A percentile compares a stretch with the other conserved stretches of the same genome.
Conservation (phyloP, 75 land plant genomes). For the Isoetes taiwanensis region DNA sequence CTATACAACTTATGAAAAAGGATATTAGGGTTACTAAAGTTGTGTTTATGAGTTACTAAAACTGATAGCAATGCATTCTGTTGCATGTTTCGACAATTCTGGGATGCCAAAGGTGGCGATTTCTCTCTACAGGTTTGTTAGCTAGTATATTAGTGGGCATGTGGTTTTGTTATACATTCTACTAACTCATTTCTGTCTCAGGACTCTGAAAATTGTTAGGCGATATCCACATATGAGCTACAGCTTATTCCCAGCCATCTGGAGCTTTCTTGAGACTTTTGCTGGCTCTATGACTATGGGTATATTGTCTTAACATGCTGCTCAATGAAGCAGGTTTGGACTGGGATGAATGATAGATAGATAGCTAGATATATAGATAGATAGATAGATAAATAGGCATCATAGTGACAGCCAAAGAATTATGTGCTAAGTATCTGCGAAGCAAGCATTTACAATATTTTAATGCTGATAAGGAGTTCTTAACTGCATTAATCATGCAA, state of each 20-base stretch:
- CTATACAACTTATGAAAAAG: no score
- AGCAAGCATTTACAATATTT: background rate
- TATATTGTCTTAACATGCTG: no score
- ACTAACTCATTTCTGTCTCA: conserved; percentile 16
- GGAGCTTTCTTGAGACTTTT: conserved; percentile 87
- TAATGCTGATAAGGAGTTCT: background rate
- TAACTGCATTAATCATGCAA: no score
- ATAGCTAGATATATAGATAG: background rate
- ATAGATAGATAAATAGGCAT: background rate
- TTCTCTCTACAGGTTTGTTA: conserved; percentile 78
- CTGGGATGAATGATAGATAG: background rate
- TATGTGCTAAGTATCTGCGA: background rate
- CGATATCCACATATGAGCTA: conserved; percentile 44
- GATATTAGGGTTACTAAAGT: no score
- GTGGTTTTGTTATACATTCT: background rate
- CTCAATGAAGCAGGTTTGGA: no score
- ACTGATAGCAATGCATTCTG: no score
- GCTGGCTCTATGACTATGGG: conserved; percentile 91
- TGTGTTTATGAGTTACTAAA: no score
- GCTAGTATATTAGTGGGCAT: background rate
- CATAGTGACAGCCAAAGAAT: background rate
- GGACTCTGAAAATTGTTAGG: conserved; percentile 69
- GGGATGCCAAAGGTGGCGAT: conserved; percentile 91
- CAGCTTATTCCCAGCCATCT: conserved; percentile 38
- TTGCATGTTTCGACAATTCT: no score